Base-by-base conservation (phyloP, 2,329 filamentous ascomycete genomes). In the Penicillium sp. region DNA sequence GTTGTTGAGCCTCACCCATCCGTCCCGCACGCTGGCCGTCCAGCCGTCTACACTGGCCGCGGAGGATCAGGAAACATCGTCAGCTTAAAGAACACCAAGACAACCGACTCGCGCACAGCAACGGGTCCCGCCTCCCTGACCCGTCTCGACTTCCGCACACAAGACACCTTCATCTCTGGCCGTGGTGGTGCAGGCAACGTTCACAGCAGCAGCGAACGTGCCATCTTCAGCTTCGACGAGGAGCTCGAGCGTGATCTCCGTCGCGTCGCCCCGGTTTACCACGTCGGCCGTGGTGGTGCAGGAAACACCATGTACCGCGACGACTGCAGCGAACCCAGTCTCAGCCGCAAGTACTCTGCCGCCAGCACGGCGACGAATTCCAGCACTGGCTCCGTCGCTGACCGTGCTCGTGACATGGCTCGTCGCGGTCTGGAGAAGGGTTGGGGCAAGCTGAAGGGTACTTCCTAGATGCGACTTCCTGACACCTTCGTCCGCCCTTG, bases 171-270 rank as follows among this genome's bases (percentile, higher is more conserved):
- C 66, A 70, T 60, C 27, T 70, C 74, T 30, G 79, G 79, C 50
- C 77, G 79, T 41, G 80, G 80, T 46, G 79, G 79, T 37, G 77
- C 76, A 13, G 79, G 79, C 55, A 82, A 81, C 63, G 70, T 80
- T 55, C 75, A 78, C 70, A 67, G 62, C 60, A 71, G 70, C 62
- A 70, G 68, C 53, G 78, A 84, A 59, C 75, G 80, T 34, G 75
- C 79, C 62, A 83, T 84, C 65, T 84, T 84, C 75, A 79, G 77
- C 67, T 85, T 85, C 69, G 82, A 85, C 65, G 82, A 85, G 71
- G 82, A 85, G 62, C 75, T 85, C 43, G 76, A 80, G 58, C 77
- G 77, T 50, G 77, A 82, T 52, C 71, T 80, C 54, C 74, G 77
- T 49, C 72, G 77, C 30, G 73, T 77, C 39, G 80, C 81, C 2